Base-by-base conservation (phyloP, 2,329 filamentous ascomycete species). In the Penicillium sp. region DNA sequence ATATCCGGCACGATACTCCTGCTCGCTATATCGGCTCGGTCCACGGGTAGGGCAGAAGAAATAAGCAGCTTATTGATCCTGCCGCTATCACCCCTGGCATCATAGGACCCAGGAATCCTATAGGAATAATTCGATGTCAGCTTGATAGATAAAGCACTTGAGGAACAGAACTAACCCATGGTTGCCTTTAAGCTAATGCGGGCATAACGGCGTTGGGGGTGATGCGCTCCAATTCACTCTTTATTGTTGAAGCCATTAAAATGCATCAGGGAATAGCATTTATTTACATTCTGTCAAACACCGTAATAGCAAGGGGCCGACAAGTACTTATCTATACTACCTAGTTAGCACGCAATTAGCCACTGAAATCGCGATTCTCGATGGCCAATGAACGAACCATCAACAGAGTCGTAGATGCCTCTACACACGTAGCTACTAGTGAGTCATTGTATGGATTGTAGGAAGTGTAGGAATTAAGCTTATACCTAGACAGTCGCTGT, bases 51-150 rank as follows among this genome's bases (percentile, higher is more conserved):
- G 51, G 58, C 78, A 80, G 68, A 80, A 80, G 65, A 71, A 78
- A 57, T 79, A n/a, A n/a, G n/a, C n/a, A n/a, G 77, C 52, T 73
- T 74, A 64, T 80, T 80, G 50, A 72, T 66, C 58, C 79, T 80
- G 24, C 78, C 78, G 0, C 73, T 76, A 28, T 60, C 70, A 3
- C 77, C 78, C 0, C 57, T 65, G 13, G 64, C 61, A 50, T 79
- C 75, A 57, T 71, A 80, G 24, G 67, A 56, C 51, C 73, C 76
- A 11, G 75, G 73, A 4, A 63, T 66, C 77, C 74, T 75, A 34
- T 14, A 6, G 13, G 9, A 1, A 31, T 29, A 10, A 40, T 6
- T 13, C 14, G 24, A 31, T 35, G 3, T 22, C 16, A 31, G n/a
- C 37, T 13, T 34, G n/a, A n/a, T 24, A 11, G 20, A 9, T 18